Evolutionary conservation across 1,284 basidiomycete genomes (phyloP), one percentile per base, ranked within the genome.

Genomic region (Anthracocystis setariae): DNA sequence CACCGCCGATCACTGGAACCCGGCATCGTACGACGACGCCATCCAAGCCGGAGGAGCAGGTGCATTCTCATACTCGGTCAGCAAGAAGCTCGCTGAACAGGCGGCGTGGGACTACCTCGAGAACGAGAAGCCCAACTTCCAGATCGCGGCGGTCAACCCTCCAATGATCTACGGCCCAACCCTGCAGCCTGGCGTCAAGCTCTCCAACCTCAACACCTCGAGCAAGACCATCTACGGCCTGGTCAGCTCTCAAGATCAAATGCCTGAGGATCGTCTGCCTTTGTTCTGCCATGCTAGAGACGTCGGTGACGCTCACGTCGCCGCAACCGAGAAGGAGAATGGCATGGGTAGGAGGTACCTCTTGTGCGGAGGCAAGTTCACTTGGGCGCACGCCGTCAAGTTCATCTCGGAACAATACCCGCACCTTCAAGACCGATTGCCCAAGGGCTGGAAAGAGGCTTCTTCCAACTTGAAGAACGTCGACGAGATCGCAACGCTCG

Each of bases 221-320:
- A 71, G 62, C 52, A 71, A 65, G 48, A 65, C 73, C 23, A 73
- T 80, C 59, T 80, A 80, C 51, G 29, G 53, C 23, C 72, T 84
- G 23, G 74, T 84, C 65, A 42, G 45, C 8, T 50, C 54, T 4
- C 51, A 64, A 7, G 53, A 68, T 3, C 49, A 58, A 5, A 66
- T 82, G 48, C 82, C 82, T 0, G 76, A 69, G 33, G 78, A 83
- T 46, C 70, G 82, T 1, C 64, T 84, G 8, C 83, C 83, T 13
- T 75, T 84, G 24, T 84, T 83, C 58, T 77, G 70, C 43, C 65
- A 77, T 43, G 82, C 76, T 9, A 49, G 69, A 3, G 73, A 80
- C 35, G 57, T 77, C 13, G 83, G 75, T 0, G 48, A 73, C 23
- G 83, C 83, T 0, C 83, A 84, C 45, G 73, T 82, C 0, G 70